Evolutionary conservation across 2,329 filamentous ascomycete genomes (phyloP), one percentile per base, ranked within the genome.

Genomic region (Alternaria gansuensis): DNA sequence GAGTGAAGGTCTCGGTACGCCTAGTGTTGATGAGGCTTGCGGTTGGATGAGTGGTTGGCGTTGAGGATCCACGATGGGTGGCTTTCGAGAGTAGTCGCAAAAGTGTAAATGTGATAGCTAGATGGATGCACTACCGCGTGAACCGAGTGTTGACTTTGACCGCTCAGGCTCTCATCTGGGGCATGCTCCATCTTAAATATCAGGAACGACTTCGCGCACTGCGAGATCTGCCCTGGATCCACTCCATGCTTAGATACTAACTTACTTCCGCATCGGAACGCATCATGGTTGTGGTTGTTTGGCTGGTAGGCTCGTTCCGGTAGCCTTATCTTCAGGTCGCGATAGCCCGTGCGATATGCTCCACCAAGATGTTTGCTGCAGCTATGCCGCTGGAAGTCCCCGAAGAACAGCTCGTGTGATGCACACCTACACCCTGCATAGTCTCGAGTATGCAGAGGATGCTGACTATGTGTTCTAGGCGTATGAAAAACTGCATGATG

Each of bases 1-100:
- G 44, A 51, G 41, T 63, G 63, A 61, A 63, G 65, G 64, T 49
- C 56, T 62, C 28, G 58, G 36, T 60, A 58, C 50, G 63, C 57
- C 61, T 66, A 49, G 57, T 46, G 48, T 43, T 59, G 48, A 46
- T 33, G 41, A 57, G 29, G 64, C 52, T 60, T 65, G 54, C 13
- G 44, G 54, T 31, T 52, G 59, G 53, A 75, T 60, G 51, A 72
- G 66, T 60, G 70, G 71, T 51, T 72, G 54, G 21, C 62, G 65
- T 59, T 68, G 67, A 34, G 63, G 55, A 68, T 66, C 67, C 68
- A 66, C 59, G 34, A 31, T 68, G 61, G 39, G 37, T 58, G 23
- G 45, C 17, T 49, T 34, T 34, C 41, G 48, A 50, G 39, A 17
- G 36, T 49, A 41, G 29, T 49, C 2, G 43, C 26, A 39, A 37